Evolutionary conservation across 1,139 yeast genomes (phyloP).

Genomic region (Pichia sp.): DNA sequence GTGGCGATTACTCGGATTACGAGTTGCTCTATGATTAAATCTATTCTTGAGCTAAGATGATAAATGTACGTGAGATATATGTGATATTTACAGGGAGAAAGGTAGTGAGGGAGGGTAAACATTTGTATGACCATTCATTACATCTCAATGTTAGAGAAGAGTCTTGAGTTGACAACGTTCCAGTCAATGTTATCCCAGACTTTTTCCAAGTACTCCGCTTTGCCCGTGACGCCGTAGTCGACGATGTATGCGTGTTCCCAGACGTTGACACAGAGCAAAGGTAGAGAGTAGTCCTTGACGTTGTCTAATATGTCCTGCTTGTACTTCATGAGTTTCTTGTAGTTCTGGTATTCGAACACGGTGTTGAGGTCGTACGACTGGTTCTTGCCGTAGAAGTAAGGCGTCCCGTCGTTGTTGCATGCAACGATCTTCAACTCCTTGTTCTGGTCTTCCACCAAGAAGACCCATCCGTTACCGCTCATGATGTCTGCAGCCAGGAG

Average conservation of each 20-base stretch:
- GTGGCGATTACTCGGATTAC: slow-evolving; percentile 31
- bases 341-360: slow-evolving; percentile 54
- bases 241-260: slow-evolving; percentile 85
- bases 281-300: slow-evolving; percentile 66
- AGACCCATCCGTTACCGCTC: slow-evolving; percentile 84
- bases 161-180: slow-evolving; percentile 72
- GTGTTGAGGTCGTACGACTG: slow-evolving; percentile 76
- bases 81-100: not conserved
- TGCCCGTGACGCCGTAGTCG: slow-evolving; percentile 82
- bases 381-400: slow-evolving; percentile 72
- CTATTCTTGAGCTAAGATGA: not conserved
- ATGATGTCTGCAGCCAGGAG: slow-evolving; percentile 52
- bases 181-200: slow-evolving; percentile 82
- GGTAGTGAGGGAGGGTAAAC: not conserved
- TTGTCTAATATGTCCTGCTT: slow-evolving; percentile 42
- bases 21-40: slow-evolving; percentile 19
- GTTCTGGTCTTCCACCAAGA: slow-evolving; percentile 68
- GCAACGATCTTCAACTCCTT: slow-evolving; percentile 62
- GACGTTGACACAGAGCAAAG: slow-evolving; percentile 71
- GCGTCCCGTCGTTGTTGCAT: slow-evolving; percentile 85
- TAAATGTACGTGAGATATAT: not conserved
- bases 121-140: not conserved
- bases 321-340: slow-evolving; percentile 43
- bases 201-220: slow-evolving; percentile 65
- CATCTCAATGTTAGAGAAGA: slow-evolving; percentile 31